Base-by-base conservation (phyloP, 75 land plant genomes). In the Picea glauca region DNA sequence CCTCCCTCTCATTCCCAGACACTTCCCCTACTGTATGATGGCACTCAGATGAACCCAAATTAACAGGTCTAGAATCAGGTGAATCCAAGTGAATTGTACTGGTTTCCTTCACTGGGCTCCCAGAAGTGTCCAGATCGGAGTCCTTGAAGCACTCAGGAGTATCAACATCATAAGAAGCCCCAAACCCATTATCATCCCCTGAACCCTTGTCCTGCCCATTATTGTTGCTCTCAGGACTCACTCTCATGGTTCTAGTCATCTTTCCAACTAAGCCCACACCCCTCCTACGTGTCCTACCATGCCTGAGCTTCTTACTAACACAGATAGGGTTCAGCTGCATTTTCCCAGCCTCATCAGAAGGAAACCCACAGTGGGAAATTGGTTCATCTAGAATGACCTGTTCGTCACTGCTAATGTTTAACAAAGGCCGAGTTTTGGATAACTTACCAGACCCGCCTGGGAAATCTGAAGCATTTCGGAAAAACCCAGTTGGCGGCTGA, bases 101-200 rank as follows among this genome's bases (percentile, higher is more conserved):
- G 12, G 58, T 76, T 65, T 60, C 77, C 60, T 73, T 54, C 62
- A 76, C 60, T 4, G 64, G 76, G 62, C 63, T 75, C 33, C 76
- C 81, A 60, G 78, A 58, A 7, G 81, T 76, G 8, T 75, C 81
- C 26, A 80, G 65, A 76, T 80, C 81, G 76, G 78, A 80, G 46
- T 80, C 81, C 63, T 75, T 76, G 63, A 76, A 80, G 20, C 78
- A 59, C n/a, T 79, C 81, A 32, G 56, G 57, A 33, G 81, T 76
- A 74, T 79, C 81, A 73, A 17, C 35, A 60, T 60, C 64, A 62
- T 35, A 60, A 33, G 64, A 60, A 6, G 73, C 58, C 58, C 54
- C 84, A 58, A 62, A 62, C 58, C 81, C 68, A 60, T 79, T 61
- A 56, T 72, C 77, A 66, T 72, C 58, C 38, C 40, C 83, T 11